Evolutionary conservation across 2,329 filamentous ascomycete species (phyloP), one percentile per base, ranked within the genome.

Genomic region (Aureobasidium sp.): DNA sequence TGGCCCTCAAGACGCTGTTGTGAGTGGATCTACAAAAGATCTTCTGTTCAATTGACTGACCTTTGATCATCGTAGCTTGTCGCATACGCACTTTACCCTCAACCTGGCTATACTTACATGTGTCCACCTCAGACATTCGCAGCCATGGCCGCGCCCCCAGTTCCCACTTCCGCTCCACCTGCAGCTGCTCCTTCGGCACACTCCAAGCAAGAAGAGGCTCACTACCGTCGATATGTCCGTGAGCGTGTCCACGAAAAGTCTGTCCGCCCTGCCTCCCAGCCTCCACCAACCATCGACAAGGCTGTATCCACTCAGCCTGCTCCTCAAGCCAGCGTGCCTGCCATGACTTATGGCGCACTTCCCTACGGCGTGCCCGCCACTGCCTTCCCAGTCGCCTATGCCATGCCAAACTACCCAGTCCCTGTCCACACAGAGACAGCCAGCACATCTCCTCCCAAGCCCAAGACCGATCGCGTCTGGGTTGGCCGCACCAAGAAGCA

Each of bases 401-500:
- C 60, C 20, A 62, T 62, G 60, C 60, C 60, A 9, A 62, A 37
- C 51, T 55, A 48, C 12, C 60, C 60, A 2, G 60, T 62, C 13
- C 60, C 60, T 32, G 34, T 55, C 6, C 58, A 66, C 17, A 61
- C 64, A 36, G 60, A 64, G 10, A 46, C 62, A 8, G 57, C 63
- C 46, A 51, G 61, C 15, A 56, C 57, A 39, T 47, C 53, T 5
- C 47, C 63, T 4, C 17, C 36, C 17, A 52, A 48, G 46, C 57
- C 57, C 39, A 39, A 55, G 1, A 23, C 27, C 12, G 34, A 39
- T 6, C 68, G 67, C 56, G 64, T 65, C 62, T 75, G 72, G 72
- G 63, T 70, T 56, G 73, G 73, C 23, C 72, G 73, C 59, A 73
- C 71, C 50, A 73, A 70, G 55, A 68, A 67, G 27, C 68, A 75